phyloP scores from a whole-genome alignment of 2,329 filamentous ascomycete genomes.

The Aspergillus latus region DNA sequence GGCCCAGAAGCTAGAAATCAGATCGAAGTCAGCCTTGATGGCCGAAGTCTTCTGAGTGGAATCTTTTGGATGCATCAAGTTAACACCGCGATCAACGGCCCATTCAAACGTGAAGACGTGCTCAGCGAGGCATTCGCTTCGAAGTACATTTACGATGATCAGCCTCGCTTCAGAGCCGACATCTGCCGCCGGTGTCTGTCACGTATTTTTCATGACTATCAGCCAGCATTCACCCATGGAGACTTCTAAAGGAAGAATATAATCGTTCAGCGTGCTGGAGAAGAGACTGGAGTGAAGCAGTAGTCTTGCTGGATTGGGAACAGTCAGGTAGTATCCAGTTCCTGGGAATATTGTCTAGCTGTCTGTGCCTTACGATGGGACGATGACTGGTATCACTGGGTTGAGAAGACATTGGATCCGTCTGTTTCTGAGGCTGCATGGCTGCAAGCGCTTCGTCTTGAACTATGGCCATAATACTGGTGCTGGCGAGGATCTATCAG shows the following conservation, averaged over 20 bases:
- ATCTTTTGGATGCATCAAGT: slow-evolving; percentile 30
- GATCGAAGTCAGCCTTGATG: slow-evolving; percentile 20
- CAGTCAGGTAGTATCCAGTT: not conserved
- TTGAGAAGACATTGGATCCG: not conserved
- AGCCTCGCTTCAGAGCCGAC: slow-evolving; percentile 22
- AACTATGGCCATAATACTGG: not conserved
- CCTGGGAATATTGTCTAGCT: not conserved
- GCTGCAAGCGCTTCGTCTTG: not conserved
- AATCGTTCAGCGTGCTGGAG: slow-evolving; percentile 12
- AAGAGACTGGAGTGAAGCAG: not conserved
- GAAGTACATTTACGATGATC: slow-evolving; percentile 26
- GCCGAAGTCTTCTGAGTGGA: slow-evolving; percentile 23
- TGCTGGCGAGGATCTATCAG: not conserved
- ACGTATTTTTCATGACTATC: slow-evolving; percentile 18
- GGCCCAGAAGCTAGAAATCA: no score
- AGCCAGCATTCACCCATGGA: slow-evolving; percentile 25
- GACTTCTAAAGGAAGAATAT: slow-evolving; percentile 27
- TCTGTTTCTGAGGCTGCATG: not conserved
- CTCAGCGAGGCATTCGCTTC: slow-evolving; percentile 29
- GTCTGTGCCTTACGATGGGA: not conserved
- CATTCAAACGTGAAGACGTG: slow-evolving; percentile 28
- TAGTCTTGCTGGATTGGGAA: not conserved
- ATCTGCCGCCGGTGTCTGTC: slow-evolving; percentile 29
- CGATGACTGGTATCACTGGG: not conserved
- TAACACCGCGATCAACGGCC: slow-evolving; percentile 28